phyloP scores from a whole-genome alignment of 2,329 filamentous ascomycete genomes.

The Cucurbitaria berberidis region DNA sequence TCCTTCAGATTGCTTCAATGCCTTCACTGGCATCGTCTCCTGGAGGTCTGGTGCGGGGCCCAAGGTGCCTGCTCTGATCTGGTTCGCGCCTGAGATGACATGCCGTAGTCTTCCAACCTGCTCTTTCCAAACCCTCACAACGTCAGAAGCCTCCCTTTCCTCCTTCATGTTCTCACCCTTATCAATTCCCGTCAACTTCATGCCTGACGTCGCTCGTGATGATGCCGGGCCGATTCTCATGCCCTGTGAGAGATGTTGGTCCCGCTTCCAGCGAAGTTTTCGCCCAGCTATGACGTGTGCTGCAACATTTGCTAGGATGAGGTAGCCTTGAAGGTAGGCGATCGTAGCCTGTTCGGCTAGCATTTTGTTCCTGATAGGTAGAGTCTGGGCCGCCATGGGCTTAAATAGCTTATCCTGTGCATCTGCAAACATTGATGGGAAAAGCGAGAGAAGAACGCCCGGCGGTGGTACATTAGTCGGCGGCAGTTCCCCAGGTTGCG shows the following conservation, averaged over 20 bases:
- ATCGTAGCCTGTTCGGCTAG: slow-evolving; percentile 67
- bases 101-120: slow-evolving; percentile 77
- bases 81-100: slow-evolving; percentile 70
- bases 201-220: slow-evolving; percentile 72
- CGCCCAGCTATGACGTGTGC: slow-evolving; percentile 85
- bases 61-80: slow-evolving; percentile 49
- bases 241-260: slow-evolving; percentile 80
- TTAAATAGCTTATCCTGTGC: slow-evolving; percentile 70
- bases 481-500: slow-evolving; percentile 53
- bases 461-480: slow-evolving; percentile 91
- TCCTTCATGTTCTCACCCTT: slow-evolving; percentile 82
- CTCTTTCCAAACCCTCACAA: slow-evolving; percentile 75
- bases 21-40: slow-evolving; percentile 71
- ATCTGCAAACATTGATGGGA: slow-evolving; percentile 72
- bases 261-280: slow-evolving; percentile 87
- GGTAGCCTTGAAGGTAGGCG: slow-evolving; percentile 68
- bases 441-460: slow-evolving; percentile 77
- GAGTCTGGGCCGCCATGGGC: slow-evolving; percentile 64
- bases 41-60: slow-evolving; percentile 70
- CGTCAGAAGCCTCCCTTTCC: slow-evolving; percentile 82
- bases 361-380: slow-evolving; percentile 66
- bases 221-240: slow-evolving; percentile 83
- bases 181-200: slow-evolving; percentile 90
- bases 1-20: slow-evolving; percentile 66
- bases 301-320: slow-evolving; percentile 69